These are phyloP conservation scores for Phlyctochytrium planicorne DNA, from an alignment of 192 early-diverging fungal species.

Conservation along the genomic window DNA sequence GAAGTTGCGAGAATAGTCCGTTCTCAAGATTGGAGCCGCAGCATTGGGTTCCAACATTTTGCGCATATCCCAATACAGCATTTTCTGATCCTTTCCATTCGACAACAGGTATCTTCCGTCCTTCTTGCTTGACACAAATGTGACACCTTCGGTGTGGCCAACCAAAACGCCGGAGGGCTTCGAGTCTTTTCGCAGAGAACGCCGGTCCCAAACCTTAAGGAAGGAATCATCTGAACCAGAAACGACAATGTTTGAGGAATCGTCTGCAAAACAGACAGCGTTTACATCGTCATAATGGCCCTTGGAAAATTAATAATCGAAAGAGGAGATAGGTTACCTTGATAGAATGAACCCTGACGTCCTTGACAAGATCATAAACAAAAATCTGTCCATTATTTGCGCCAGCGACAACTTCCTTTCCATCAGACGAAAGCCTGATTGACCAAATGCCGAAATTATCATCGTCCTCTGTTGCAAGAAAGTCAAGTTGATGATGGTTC, in stretches of 20 bases:
- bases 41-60: slow-evolving; percentile 34
- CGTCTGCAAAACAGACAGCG: slow-evolving; percentile 42
- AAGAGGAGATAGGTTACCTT: no score
- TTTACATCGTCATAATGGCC: slow-evolving; percentile 72
- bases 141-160: slow-evolving; percentile 73
- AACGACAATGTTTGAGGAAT: slow-evolving; percentile 54
- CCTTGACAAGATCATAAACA: slow-evolving; percentile 68
- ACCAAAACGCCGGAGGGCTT: slow-evolving; percentile 58
- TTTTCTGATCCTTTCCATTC: slow-evolving; percentile 72
- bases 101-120: slow-evolving; percentile 65
- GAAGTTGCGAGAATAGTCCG: slow-evolving; percentile 18
- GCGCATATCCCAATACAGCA: slow-evolving; percentile 68
- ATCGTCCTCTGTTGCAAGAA: background rate
- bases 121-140: slow-evolving; percentile 60
- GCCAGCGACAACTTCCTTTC: slow-evolving; percentile 63
- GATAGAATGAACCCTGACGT: no score
- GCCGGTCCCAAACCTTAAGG: slow-evolving; percentile 51
- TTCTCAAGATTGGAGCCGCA: no score
- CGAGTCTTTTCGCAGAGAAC: slow-evolving; percentile 38
- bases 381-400: slow-evolving; percentile 25
- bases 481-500: slow-evolving; percentile 3
- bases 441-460: slow-evolving; percentile 54
- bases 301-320: no score
- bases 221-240: slow-evolving; percentile 61
- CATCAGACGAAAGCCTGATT: slow-evolving; percentile 59